Base-by-base conservation (phyloP, 495 filamentous ascomycete species). In the Lophiotrema nucula region DNA sequence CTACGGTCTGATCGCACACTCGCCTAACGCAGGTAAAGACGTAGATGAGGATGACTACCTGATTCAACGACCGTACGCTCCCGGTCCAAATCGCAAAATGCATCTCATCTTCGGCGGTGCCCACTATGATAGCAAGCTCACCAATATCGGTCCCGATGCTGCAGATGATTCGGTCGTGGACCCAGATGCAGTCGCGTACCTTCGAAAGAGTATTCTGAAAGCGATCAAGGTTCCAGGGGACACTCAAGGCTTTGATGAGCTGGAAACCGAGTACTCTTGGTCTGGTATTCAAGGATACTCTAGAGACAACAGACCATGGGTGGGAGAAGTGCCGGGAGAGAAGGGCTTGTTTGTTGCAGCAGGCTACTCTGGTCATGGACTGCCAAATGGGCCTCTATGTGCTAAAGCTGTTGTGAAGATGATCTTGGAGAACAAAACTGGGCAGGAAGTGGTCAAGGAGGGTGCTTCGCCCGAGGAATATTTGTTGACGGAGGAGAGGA, bases 11-110 rank as follows among this genome's bases (percentile, higher is more conserved):
- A 65, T 80, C 8, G 79, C 78, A 13, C 48, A 73, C 59, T 65
- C 69, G 58, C 62, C 69, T 13, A 72, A 74, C 18, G 63, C 81
- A 54, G n/a, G n/a, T n/a, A n/a, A n/a, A n/a, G n/a, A n/a, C n/a
- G n/a, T n/a, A n/a, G n/a, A n/a, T n/a, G n/a, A n/a, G n/a, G 82
- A 85, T 61, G 87, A 93, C 65, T 96, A 93, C 67, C 78, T 95
- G 0, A 78, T 87, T 19, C 88, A 96, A 67, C 77, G 88, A 10
- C 67, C 67, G 13, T 66, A 56, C 53, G 4, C 27, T 8, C 27
- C 15, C 13, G 63, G 57, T 3, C 64, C 67, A 5, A 62, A 64
- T 43, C 56, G 41, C 33, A 67, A 50, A 0, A 76, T 77, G 0
- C 75, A 83, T 48, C 77, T 90, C 42, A 88, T 91, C 79, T 80